These are phyloP conservation scores for Verticillium isaacii DNA, from an alignment of 2,329 filamentous ascomycete species.

Conservation along the genomic window DNA sequence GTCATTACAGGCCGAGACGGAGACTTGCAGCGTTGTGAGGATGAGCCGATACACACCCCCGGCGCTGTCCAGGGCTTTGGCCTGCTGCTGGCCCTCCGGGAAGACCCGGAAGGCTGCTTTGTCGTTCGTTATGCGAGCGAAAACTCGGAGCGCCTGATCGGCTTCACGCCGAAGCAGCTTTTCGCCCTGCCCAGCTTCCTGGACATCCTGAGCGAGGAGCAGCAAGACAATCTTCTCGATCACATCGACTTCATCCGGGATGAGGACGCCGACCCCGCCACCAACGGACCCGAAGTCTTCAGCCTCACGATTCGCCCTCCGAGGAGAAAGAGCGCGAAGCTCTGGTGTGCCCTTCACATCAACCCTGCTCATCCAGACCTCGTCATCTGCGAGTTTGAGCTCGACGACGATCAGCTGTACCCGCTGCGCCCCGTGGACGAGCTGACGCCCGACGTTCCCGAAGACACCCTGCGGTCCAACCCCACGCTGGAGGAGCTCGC, in stretches of 20 bases:
- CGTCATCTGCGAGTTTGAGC: constrained; percentile 83
- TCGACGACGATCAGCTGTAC: constrained; percentile 69
- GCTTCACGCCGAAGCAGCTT: constrained; percentile 70
- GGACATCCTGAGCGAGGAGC: constrained; percentile 80
- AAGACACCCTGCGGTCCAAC: constrained; percentile 68
- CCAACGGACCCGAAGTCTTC: constrained; percentile 83
- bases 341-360: constrained; percentile 86
- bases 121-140: constrained; percentile 73
- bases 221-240: constrained; percentile 76
- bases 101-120: constrained; percentile 64
- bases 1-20: constrained; percentile 77
- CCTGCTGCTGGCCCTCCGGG: constrained; percentile 67
- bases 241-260: constrained; percentile 86
- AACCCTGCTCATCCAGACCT: constrained; percentile 63
- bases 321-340: constrained; percentile 54
- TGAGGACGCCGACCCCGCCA: constrained; percentile 68
- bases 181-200: constrained; percentile 72
- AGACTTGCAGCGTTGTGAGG: constrained; percentile 74
- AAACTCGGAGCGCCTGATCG: constrained; percentile 71
- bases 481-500: constrained; percentile 70
- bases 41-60: constrained; percentile 85
- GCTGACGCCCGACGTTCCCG: constrained; percentile 55
- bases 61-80: constrained; percentile 80
- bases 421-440: constrained; percentile 63
- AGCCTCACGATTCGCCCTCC: constrained; percentile 66